Evolutionary conservation across 371 early-diverging fungal genomes (phyloP), one percentile per base, ranked within the genome.

Genomic region (Sporodiniella umbellata): DNA sequence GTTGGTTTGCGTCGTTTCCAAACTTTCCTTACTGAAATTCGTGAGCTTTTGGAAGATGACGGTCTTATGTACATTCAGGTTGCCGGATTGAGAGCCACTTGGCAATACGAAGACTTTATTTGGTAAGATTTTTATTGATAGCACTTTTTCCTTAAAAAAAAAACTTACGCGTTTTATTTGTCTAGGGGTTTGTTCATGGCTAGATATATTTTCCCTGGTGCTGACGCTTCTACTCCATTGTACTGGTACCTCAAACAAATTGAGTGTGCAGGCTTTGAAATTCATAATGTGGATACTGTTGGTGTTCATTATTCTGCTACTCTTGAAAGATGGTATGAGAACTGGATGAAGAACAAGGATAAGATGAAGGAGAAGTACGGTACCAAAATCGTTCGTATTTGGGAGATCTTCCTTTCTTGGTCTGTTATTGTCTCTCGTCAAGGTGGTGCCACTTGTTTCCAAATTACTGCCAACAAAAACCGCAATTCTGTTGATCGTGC

Each of bases 241-340:
- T 87, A 89, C 83, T 98, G 96, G 96, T 88, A 88, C 42, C 70
- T 89, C 45, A 83, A 85, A 51, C 90, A 98, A 79, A 81, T 92
- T 45, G 98, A 98, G 75, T 78, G 71, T 30, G 89, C 94, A 45
- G 96, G 98, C 31, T 97, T 93, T 62, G 96, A 96, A 75, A 83
- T 96, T 48, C 81, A 86, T 53, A 82, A 80, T 58, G 75, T 83
- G 23, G 93, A 96, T 54, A 98, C 96, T 42, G 80, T 96, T 30
- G 97, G 98, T 62, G 90, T 94, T 45, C 98, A 98, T 72, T 98
- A 96, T 84, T 95, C 96, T 39, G 92, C 92, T 22, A 98, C 98
- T 38, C 81, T 96, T 47, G 80, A 85, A 65, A 83, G 88, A 65
- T 98, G 98, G 98, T 98, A 98, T 81, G 64, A 83, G 61, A 95